Conservation (phyloP, 1,284 basidiomycete genomes). For the Coriolopsis trogii region DNA sequence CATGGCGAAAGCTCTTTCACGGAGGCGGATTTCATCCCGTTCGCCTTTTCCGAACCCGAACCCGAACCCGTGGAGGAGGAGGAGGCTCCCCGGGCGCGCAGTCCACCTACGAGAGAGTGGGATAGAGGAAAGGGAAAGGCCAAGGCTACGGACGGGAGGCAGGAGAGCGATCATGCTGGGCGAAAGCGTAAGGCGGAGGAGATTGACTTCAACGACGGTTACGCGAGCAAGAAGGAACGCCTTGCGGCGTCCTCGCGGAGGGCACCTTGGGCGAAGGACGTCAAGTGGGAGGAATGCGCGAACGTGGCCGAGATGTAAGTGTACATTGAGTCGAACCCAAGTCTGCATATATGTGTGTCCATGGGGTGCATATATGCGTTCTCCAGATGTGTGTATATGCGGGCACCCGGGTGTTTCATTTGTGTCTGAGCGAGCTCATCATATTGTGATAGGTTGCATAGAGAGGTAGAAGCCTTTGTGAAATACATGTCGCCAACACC, state of each 20-base stretch:
- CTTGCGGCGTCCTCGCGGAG: slow-evolving; percentile 59
- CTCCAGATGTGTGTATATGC: too few relatives aligned
- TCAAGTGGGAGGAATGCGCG: slow-evolving; percentile 78
- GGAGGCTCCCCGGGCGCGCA: slow-evolving; percentile 33
- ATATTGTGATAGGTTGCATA: slow-evolving; percentile 63
- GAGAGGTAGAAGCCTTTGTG: slow-evolving; percentile 85
- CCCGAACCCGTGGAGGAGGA: slow-evolving; percentile 37
- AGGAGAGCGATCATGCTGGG: slow-evolving; percentile 31
- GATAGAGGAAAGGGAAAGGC: slow-evolving; percentile 40
- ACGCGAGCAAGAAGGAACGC: slow-evolving; percentile 61
- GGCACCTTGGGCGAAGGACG: slow-evolving; percentile 80
- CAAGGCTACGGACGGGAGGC: slow-evolving; percentile 28
- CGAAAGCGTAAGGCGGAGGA: slow-evolving; percentile 48
- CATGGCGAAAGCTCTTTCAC: slow-evolving; percentile 26
- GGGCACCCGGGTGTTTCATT: too few relatives aligned
- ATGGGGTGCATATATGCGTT: too few relatives aligned
- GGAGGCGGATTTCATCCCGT: slow-evolving; percentile 65
- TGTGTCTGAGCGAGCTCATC: not conserved
- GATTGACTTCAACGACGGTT: slow-evolving; percentile 52
- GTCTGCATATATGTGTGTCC: too few relatives aligned
- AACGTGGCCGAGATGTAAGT: slow-evolving; percentile 82
- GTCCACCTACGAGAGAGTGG: slow-evolving; percentile 44
- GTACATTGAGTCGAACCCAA: not conserved
- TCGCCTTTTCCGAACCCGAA: slow-evolving; percentile 41
- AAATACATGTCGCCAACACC: slow-evolving; percentile 87